Percentiles rank a stretch among this genome's conserved stretches.
These are phyloP conservation scores for Nakazawaea peltata DNA, from an alignment of 805 yeast genomes.

Conservation along the genomic window DNA sequence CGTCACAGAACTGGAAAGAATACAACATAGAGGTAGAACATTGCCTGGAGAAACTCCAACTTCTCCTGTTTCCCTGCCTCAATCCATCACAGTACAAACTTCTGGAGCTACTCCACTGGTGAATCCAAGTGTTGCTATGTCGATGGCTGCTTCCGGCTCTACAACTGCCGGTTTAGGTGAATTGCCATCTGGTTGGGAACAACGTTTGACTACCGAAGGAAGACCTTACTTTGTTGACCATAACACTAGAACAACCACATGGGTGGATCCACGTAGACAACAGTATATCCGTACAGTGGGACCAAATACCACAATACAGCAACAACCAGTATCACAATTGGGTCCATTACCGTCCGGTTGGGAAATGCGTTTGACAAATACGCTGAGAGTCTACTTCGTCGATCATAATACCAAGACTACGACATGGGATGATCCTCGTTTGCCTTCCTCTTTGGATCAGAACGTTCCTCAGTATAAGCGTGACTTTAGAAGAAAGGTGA, in stretches of 20 bases:
- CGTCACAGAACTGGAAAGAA: slow-evolving; percentile 79
- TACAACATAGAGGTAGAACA: slow-evolving; percentile 85
- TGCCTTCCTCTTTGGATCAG: slow-evolving; percentile 95
- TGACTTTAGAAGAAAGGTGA: slow-evolving; percentile 95
- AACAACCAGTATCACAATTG: slow-evolving; percentile 94
- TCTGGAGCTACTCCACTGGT: slow-evolving; percentile 29
- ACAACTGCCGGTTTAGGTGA: slow-evolving; percentile 96
- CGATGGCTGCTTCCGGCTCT: slow-evolving; percentile 70
- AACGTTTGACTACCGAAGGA: slow-evolving; percentile 95
- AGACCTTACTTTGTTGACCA: slow-evolving; percentile 98
- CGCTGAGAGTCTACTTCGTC: slow-evolving; percentile 97
- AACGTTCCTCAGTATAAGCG: slow-evolving; percentile 99
- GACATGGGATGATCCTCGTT: slow-evolving; percentile 99
- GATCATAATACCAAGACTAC: slow-evolving; percentile 99
- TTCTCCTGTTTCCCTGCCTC: slow-evolving; percentile 20
- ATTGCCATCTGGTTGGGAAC: slow-evolving; percentile 99
- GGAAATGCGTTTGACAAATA: slow-evolving; percentile 99
- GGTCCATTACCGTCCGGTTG: slow-evolving; percentile 99
- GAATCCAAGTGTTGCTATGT: slow-evolving; percentile 30
- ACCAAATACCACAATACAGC: slow-evolving; percentile 85
- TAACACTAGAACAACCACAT: slow-evolving; percentile 98
- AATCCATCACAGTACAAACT: slow-evolving; percentile 19
- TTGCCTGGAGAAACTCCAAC: slow-evolving; percentile 56
- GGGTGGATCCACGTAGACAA: slow-evolving; percentile 99
- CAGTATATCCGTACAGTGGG: slow-evolving; percentile 96